Evolutionary conservation across 441 rosid species (phyloP).

Genomic region (Populus hybrid): DNA sequence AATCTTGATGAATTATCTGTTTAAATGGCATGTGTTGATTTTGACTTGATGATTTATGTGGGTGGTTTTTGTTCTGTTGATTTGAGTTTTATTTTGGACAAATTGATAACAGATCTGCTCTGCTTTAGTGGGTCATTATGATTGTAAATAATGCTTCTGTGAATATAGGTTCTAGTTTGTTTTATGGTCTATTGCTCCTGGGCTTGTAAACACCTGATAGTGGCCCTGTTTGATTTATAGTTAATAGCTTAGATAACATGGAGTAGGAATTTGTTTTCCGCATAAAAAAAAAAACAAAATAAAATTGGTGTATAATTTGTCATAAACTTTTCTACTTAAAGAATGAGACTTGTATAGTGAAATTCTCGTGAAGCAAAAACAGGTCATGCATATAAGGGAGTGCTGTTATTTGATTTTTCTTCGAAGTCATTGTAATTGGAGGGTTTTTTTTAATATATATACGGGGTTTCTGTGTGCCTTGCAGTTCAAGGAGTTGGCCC

Average conservation of each 20-base stretch:
- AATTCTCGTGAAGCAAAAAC: background rate
- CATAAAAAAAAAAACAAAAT: too few relatives aligned
- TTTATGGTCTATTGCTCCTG: background rate
- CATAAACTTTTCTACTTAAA: background rate
- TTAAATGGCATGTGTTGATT: background rate
- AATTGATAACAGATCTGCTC: slow-evolving; percentile 1
- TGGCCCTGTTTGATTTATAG: background rate
- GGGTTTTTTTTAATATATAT: background rate
- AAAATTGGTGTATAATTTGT: background rate
- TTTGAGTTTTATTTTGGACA: background rate
- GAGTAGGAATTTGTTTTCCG: background rate
- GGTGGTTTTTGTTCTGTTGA: background rate
- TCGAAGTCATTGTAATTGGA: background rate
- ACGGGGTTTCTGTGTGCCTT: background rate
- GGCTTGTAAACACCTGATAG: background rate
- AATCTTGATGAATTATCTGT: background rate
- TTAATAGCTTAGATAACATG: background rate
- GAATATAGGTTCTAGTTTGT: background rate
- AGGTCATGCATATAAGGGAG: background rate
- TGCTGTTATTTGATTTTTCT: background rate
- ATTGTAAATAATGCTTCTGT: background rate
- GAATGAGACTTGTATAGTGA: background rate
- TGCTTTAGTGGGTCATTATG: background rate
- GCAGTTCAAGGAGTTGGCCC: slow-evolving; percentile 94
- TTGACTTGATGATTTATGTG: background rate